Conservation (phyloP, 805 yeast species). For the Lachancea meyersii region DNA sequence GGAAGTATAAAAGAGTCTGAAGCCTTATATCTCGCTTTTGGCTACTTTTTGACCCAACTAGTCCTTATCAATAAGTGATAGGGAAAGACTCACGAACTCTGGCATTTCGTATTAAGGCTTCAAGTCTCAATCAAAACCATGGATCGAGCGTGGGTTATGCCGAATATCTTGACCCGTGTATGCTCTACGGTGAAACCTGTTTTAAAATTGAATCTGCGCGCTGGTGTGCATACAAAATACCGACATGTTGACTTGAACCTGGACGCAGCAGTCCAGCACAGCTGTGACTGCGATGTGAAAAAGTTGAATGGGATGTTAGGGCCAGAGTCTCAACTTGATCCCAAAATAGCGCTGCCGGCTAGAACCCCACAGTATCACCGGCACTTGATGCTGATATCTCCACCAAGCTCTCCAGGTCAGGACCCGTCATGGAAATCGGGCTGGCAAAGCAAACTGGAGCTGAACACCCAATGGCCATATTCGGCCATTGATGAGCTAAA, state of each 20-base stretch:
- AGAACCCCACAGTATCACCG: constrained; percentile 20
- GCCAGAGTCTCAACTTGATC: constrained; percentile 12
- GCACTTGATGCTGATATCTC: constrained; percentile 22
- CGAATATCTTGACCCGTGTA: neutral
- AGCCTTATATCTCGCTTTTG: no score
- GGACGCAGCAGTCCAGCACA: constrained; percentile 3
- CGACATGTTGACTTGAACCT: constrained; percentile 9
- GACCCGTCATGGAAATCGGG: constrained; percentile 15
- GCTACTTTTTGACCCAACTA: no score
- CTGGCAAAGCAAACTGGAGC: constrained; percentile 26
- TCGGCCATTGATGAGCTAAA: constrained; percentile 16
- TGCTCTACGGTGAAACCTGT: neutral
- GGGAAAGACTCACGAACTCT: no score
- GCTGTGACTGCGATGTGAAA: constrained; percentile 17
- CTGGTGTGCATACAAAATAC: constrained; percentile 11
- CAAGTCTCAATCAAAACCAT: no score
- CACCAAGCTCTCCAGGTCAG: constrained; percentile 10
- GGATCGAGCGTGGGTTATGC: no score
- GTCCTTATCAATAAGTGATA: no score
- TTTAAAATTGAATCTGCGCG: neutral
- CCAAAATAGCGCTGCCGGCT: constrained; percentile 12
- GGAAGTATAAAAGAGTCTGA: neutral
- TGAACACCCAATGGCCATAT: constrained; percentile 21
- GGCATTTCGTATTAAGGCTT: no score
- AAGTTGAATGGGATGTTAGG: constrained; percentile 14